Conservation (phyloP, 495 filamentous ascomycete species). For the Neurospora africana region DNA sequence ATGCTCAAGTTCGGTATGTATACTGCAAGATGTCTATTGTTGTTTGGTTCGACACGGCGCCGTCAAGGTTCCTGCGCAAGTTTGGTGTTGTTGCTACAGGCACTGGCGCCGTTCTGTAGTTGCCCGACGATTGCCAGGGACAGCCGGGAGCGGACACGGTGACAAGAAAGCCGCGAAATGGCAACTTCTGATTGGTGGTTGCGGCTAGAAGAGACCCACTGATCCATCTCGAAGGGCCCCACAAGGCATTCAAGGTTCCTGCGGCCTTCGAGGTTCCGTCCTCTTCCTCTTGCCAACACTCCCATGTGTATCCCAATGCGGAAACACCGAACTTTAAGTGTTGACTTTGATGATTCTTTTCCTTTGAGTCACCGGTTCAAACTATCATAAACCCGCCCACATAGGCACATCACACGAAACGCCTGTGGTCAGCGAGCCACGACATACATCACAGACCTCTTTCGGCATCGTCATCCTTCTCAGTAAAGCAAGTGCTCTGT, state of each 20-base stretch:
- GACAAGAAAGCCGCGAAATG: slow-evolving; percentile 8
- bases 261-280: background rate
- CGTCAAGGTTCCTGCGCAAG: background rate
- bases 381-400: too few species aligned
- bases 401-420: too few species aligned
- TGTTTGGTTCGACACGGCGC: background rate
- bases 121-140: background rate
- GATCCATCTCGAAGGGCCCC: background rate
- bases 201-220: background rate
- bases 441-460: too few species aligned
- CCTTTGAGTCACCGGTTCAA: too few species aligned
- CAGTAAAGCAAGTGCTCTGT: too few species aligned
- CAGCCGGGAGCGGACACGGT: background rate
- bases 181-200: slow-evolving; percentile 10
- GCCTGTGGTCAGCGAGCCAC: too few species aligned
- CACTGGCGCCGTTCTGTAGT: background rate
- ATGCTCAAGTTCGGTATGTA: too few species aligned
- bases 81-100: background rate
- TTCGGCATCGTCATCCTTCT: too few species aligned
- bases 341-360: too few species aligned
- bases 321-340: background rate
- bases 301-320: background rate
- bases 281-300: background rate
- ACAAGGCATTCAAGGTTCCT: background rate
- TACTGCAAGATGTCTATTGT: background rate